Base-by-base conservation (phyloP, 495 filamentous ascomycete species). In the Astrothelium macrocarpum region DNA sequence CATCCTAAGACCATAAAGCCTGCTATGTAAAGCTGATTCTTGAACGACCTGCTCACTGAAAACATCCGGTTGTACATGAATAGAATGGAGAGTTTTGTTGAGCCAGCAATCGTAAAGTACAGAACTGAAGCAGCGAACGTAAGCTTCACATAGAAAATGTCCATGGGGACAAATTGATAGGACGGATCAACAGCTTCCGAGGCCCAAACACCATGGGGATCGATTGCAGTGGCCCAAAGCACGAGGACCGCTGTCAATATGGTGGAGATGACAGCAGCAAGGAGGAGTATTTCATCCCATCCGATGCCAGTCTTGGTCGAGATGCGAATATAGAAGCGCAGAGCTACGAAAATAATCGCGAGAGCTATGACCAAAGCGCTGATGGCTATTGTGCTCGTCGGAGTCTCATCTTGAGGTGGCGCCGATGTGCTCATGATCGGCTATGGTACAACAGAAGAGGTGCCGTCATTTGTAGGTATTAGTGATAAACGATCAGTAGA, bases 61-160 rank as follows among this genome's bases (percentile, higher is more conserved):
- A 70, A 70, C 49, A 70, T 60, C 18, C 68, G 67, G 23, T 46
- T 53, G 61, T 70, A 70, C 25, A 70, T 60, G n/a, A 66, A 60
- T 4, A 68, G 56, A 29, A 70, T 60, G 0, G 67, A 69, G 2
- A 62, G 43, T 2, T 62, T 60, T 9, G 67, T 67, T 23, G 61
- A 49, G n/a, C 45, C 45, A 5, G 45, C 45, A 23, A 49, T 49
- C 5, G 45, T 16, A 23, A 49, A 49, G 20, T 49, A 49, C 20
- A 49, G 45, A 49, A 49, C 45, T 23, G 45, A 49, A 49, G 45
- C 45, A 49, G 20, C 45, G 20, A 49, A 49, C 5, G 45, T 49
- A 20, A 49, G 45, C 45, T 49, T 49, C 5, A 16, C 20, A 18
- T 49, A 49, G 45, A 49, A 49, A 5, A 49, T 23, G 45, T 49